Base-by-base conservation (phyloP, 2,329 filamentous ascomycete genomes). In the Mollisia scopiformis region DNA sequence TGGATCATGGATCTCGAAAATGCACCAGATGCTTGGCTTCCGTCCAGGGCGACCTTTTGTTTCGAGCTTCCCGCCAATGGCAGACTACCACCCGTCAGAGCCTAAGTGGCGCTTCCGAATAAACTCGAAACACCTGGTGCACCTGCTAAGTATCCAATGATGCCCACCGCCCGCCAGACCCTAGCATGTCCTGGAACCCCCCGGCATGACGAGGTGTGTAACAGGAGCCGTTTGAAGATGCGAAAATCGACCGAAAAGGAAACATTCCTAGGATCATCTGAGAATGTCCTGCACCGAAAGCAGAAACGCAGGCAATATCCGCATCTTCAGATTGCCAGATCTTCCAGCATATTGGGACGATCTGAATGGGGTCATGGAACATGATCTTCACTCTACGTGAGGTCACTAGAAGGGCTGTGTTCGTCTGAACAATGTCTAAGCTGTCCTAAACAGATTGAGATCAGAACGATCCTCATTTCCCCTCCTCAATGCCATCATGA, bases 91-190 rank as follows among this genome's bases (percentile, higher is more conserved):
- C 21, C 21, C 43, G 43, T 47, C 43, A 28, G 28, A 27, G 43
- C 10, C 43, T 47, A 47, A 47, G 43, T 47, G 43, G 43, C 49
- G 27, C 49, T 25, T 4, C 57, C 35, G 19, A 21, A 21, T 62
- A 52, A 61, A 64, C 55, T 59, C 58, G 62, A 61, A 62, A 64
- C 62, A 62, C 57, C 59, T 57, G 58, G 43, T 25, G 27, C 55
- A 52, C 16, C 39, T 37, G 27, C 57, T n/a, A 16, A 49, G 25
- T 46, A 2, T 51, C 53, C 58, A 52, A 51, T 49, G n/a, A 11
- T 16, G n/a, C n/a, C 33, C 33, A 23, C 25, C 1, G 7, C 21
- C 37, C 35, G 5, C 23, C 23, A 6, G 37, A n/a, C n/a, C n/a
- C n/a, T n/a, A n/a, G n/a, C n/a, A n/a, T n/a, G n/a, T n/a, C n/a